phyloP scores from a whole-genome alignment of 1,284 basidiomycete species.

The Puccinia triticina region DNA sequence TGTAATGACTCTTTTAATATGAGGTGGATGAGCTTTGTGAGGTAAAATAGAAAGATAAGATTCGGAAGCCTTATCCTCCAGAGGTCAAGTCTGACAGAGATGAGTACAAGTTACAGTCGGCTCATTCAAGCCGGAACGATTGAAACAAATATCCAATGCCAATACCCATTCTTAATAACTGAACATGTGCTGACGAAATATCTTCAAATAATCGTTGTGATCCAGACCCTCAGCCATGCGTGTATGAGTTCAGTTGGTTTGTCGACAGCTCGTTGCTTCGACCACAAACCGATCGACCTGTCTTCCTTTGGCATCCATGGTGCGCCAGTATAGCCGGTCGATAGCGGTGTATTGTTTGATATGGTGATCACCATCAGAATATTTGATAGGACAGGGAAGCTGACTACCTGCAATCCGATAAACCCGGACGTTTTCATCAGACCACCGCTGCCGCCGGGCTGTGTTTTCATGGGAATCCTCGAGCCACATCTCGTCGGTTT shows the following conservation, averaged over 20 bases:
- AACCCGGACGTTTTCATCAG: constrained; percentile 31
- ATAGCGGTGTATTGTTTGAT: constrained; percentile 40
- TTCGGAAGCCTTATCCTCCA: not conserved
- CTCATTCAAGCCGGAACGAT: not conserved
- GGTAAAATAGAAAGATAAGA: not conserved
- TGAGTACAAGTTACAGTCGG: not conserved
- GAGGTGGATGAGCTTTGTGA: constrained; percentile 9
- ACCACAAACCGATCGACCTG: constrained; percentile 42
- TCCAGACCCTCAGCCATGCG: not conserved
- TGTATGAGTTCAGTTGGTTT: constrained; percentile 11
- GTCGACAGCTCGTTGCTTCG: constrained; percentile 40
- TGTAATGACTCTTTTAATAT: not conserved
- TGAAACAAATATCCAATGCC: not conserved
- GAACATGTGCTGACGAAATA: not conserved
- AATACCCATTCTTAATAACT: not conserved
- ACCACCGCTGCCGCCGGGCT: constrained; percentile 17
- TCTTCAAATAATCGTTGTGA: not conserved
- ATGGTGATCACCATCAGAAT: constrained; percentile 39
- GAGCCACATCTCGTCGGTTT: constrained; percentile 16
- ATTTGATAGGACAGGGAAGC: constrained; percentile 34
- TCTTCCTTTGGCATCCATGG: constrained; percentile 35
- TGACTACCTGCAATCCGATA: constrained; percentile 47
- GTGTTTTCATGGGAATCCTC: constrained; percentile 43
- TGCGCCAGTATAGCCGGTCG: constrained; percentile 45
- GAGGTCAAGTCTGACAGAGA: not conserved